These are phyloP conservation scores for Coemansia sp. DNA, from an alignment of 192 early-diverging fungal species.

Conservation along the genomic window DNA sequence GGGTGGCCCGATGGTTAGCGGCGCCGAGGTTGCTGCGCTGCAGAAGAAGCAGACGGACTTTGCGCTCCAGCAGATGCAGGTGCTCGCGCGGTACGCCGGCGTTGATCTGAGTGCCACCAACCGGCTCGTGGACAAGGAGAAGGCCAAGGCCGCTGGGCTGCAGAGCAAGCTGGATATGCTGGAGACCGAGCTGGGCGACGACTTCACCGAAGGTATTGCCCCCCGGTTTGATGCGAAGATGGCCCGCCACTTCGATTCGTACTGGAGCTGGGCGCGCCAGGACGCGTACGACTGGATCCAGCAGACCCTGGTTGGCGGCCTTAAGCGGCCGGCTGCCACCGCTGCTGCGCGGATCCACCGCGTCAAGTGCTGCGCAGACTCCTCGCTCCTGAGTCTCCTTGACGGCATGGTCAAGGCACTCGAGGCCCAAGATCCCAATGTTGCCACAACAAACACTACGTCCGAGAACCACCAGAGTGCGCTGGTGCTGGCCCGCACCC, in stretches of 20 bases:
- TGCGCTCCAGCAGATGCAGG: conserved; percentile 80
- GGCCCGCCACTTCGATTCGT: conserved; percentile 87
- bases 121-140: conserved; percentile 64
- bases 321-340: conserved; percentile 75
- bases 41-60: conserved; percentile 71
- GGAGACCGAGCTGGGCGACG: conserved; percentile 82
- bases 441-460: conserved; percentile 57
- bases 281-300: conserved; percentile 62
- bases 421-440: conserved; percentile 46
- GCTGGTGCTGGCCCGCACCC: conserved; percentile 56
- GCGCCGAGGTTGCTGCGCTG: conserved; percentile 80
- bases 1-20: conserved; percentile 73
- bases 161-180: conserved; percentile 79
- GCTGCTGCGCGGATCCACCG: conserved; percentile 37
- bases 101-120: conserved; percentile 69
- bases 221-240: conserved; percentile 78
- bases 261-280: conserved; percentile 90
- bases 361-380: conserved; percentile 82
- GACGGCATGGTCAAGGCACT: conserved; percentile 70
- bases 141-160: conserved; percentile 58
- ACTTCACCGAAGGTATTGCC: conserved; percentile 72
- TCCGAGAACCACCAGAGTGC: conserved; percentile 59
- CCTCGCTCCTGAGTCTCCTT: conserved; percentile 72
- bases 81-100: conserved; percentile 81
- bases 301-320: conserved; percentile 76